phyloP scores from a whole-genome alignment of 441 rosid species.

The Flueggea neowawraea region DNA sequence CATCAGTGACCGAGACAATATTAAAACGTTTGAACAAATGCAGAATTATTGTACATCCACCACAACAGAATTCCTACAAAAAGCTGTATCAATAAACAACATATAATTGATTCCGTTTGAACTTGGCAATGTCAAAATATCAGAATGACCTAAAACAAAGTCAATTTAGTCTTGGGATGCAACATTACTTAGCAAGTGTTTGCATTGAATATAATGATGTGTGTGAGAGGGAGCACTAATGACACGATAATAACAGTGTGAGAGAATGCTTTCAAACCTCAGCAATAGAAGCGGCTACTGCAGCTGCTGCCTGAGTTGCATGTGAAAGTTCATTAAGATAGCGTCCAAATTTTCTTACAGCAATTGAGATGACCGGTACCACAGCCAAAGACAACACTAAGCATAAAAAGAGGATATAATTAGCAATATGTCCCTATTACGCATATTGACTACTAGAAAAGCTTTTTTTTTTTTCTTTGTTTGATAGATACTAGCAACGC shows the following conservation, averaged over 20 bases:
- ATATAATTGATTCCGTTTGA: neutral
- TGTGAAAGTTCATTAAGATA: conserved; percentile 91
- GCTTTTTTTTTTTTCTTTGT: no score
- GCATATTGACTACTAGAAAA: conserved; percentile 1
- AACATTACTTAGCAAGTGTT: no score
- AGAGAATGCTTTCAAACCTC: conserved; percentile 44
- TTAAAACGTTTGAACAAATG: neutral
- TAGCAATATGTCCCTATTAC: neutral
- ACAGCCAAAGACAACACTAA: conserved; percentile 82
- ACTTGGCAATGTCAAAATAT: neutral
- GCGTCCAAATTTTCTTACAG: conserved; percentile 72
- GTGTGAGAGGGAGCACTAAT: neutral
- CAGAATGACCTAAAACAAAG: no score
- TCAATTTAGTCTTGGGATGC: no score
- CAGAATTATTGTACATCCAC: no score
- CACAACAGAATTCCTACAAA: neutral
- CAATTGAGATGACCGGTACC: conserved; percentile 74
- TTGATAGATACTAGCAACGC: neutral
- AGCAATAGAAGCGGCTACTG: conserved; percentile 88
- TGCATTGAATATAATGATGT: neutral
- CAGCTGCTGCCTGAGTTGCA: conserved; percentile 94
- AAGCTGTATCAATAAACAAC: no score
- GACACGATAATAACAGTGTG: neutral
- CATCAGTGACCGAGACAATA: neutral
- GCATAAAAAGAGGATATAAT: conserved; percentile 6